These are phyloP conservation scores for Diaporthe citrichinensis DNA, from an alignment of 2,329 filamentous ascomycete species.

Conservation along the genomic window DNA sequence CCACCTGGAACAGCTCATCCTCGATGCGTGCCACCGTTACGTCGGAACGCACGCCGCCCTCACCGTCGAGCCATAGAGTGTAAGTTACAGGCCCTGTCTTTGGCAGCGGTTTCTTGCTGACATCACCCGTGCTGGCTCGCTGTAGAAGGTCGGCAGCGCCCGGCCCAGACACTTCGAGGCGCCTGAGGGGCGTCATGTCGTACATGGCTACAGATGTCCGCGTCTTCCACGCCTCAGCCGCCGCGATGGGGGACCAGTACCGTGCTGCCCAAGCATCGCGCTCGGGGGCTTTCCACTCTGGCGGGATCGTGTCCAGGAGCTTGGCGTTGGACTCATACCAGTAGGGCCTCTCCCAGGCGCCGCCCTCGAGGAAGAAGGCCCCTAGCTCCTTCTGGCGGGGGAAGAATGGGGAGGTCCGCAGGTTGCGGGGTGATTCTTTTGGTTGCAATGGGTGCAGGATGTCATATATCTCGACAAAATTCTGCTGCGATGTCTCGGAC, in stretches of 20 bases:
- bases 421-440: slow-evolving; percentile 68
- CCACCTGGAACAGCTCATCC: slow-evolving; percentile 66
- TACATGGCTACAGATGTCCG: slow-evolving; percentile 73
- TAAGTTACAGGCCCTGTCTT: slow-evolving; percentile 65
- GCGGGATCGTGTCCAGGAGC: slow-evolving; percentile 65
- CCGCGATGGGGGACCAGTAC: slow-evolving; percentile 71
- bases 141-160: slow-evolving; percentile 70
- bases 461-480: slow-evolving; percentile 76
- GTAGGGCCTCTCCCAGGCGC: slow-evolving; percentile 74
- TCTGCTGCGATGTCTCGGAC: slow-evolving; percentile 70
- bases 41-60: slow-evolving; percentile 69
- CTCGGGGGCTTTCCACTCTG: slow-evolving; percentile 66
- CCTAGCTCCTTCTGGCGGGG: slow-evolving; percentile 67
- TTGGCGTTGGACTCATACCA: slow-evolving; percentile 72
- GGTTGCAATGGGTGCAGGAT: slow-evolving; percentile 74
- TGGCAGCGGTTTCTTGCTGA: slow-evolving; percentile 55
- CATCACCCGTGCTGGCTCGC: slow-evolving; percentile 64
- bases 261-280: slow-evolving; percentile 71
- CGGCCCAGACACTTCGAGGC: slow-evolving; percentile 70
- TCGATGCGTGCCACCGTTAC: slow-evolving; percentile 68
- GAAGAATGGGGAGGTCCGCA: slow-evolving; percentile 72
- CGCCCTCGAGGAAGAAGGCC: slow-evolving; percentile 71
- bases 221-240: slow-evolving; percentile 76
- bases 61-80: slow-evolving; percentile 67
- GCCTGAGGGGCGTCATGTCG: slow-evolving; percentile 72